Base-by-base conservation (phyloP, 2,329 filamentous ascomycete genomes). In the Pseudogymnoascus sp. region DNA sequence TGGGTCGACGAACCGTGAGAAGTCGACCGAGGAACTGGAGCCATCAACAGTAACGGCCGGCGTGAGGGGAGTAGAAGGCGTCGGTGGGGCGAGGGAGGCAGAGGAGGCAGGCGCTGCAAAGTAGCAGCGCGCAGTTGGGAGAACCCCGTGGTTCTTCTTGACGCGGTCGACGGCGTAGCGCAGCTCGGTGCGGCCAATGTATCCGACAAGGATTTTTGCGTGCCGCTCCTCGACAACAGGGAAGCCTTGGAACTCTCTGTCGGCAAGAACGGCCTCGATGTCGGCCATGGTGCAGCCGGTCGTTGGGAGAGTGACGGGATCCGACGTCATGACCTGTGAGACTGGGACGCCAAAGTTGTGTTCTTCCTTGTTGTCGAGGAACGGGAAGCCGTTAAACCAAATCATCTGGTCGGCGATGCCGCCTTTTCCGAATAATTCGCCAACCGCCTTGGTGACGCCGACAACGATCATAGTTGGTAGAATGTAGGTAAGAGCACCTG, bases 401-500 rank as follows among this genome's bases (percentile, higher is more conserved):
- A 99, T 99, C 91, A 97, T 96, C 66, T 92, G 88, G 75, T 99
- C 95, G 21, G 95, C 95, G 64, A 99, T 97, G 56, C 95, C 95
- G 31, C 93, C 95, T 73, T 93, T 96, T n/a, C 92, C 91, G 72
- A 96, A 95, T 11, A 92, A 82, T 68, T 96, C 91, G 66, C 90
- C 88, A 56, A 99, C 90, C 12, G 90, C 90, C 79, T 99, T 99
- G 40, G 93, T 97, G 34, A 97, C 89, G 59, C 95, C 95, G 2
- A 97, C 95, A 0, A 97, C 95, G 69, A 99, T 97, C 95, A 99
- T 99, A 12, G 93, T 97, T 0, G 95, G 95, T 28, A 99, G 79
- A 67, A 99, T 97, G 72, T 99, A 99, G 1, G 93, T 96, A 65
- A 97, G 79, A 5, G 95, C 95, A n/a, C 95, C 95, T 0, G 95